Conservation (phyloP, 176 grass and related monocot genomes). For the Juncus effusus region DNA sequence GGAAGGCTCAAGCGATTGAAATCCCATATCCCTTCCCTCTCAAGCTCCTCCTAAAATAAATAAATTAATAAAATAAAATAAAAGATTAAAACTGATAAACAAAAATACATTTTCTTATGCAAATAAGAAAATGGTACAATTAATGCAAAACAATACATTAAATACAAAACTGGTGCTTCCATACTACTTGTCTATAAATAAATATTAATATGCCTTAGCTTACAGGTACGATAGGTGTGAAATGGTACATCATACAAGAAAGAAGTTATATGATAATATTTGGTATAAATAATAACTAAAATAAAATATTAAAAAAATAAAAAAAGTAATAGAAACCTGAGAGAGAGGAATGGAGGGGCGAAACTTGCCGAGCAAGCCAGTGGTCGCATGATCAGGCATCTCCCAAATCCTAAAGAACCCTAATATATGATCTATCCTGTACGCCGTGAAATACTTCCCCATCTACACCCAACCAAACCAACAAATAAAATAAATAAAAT, state of each 20-base stretch:
- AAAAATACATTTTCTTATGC: constrained; percentile 27
- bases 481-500: constrained; percentile 21
- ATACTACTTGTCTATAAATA: no score
- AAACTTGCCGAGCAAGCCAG: constrained; percentile 91
- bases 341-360: constrained; percentile 95
- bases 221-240: no score
- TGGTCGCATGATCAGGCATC: constrained; percentile 86
- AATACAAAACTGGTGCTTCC: no score
- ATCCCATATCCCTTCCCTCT: constrained; percentile 92
- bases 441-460: constrained; percentile 96
- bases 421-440: constrained; percentile 98
- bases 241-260: no score
- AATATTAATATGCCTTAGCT: no score
- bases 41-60: constrained; percentile 74
- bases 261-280: no score
- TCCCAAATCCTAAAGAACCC: constrained; percentile 99
- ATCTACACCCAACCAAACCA: constrained; percentile 54
- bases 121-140: no score
- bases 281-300: no score
- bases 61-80: constrained; percentile 20
- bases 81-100: constrained; percentile 28
- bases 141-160: no score
- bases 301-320: constrained; percentile 4
- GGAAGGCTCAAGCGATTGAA: constrained; percentile 87
- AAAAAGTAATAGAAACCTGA: constrained; percentile 58